A percentile compares a stretch with the other conserved stretches of the same genome.
Evolutionary conservation across 768 basidiomycete genomes (phyloP).

Genomic region (Calocera cornea): DNA sequence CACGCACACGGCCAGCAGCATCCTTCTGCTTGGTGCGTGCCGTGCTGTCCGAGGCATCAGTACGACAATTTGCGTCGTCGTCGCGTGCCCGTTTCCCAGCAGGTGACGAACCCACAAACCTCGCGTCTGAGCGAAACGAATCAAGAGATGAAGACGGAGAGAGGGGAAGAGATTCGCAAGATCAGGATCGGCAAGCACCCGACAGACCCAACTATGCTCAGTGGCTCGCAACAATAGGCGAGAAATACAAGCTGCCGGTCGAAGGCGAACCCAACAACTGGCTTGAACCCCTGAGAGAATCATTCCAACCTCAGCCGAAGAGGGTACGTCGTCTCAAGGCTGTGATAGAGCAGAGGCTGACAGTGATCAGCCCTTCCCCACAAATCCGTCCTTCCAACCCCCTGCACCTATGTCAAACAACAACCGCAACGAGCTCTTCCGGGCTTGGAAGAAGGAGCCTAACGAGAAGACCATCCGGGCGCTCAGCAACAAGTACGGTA

Average conservation of each 20-base stretch:
- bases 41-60: not conserved
- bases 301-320: too few relatives aligned
- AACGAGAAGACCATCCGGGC: slow-evolving; percentile 40
- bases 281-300: too few relatives aligned
- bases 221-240: not conserved
- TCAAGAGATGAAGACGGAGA: not conserved
- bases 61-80: not conserved
- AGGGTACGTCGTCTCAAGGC: too few relatives aligned
- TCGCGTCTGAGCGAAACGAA: not conserved
- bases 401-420: slow-evolving; percentile 59
- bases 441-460: slow-evolving; percentile 46
- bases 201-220: not conserved
- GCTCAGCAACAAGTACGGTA: slow-evolving; percentile 46
- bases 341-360: too few relatives aligned
- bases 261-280: not conserved
- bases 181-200: too few relatives aligned
- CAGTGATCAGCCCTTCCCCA: slow-evolving; percentile 56
- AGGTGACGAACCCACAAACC: not conserved
- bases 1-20: too few relatives aligned
- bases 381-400: slow-evolving; percentile 74
- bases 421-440: slow-evolving; percentile 44
- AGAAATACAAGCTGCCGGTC: not conserved
- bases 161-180: too few relatives aligned
- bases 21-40: not conserved
- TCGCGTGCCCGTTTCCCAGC: not conserved